Percentiles rank a stretch among this genome's conserved stretches.
phyloP scores from a whole-genome alignment of 1,284 basidiomycete species.

The Cutaneotrichosporon cutaneum region DNA sequence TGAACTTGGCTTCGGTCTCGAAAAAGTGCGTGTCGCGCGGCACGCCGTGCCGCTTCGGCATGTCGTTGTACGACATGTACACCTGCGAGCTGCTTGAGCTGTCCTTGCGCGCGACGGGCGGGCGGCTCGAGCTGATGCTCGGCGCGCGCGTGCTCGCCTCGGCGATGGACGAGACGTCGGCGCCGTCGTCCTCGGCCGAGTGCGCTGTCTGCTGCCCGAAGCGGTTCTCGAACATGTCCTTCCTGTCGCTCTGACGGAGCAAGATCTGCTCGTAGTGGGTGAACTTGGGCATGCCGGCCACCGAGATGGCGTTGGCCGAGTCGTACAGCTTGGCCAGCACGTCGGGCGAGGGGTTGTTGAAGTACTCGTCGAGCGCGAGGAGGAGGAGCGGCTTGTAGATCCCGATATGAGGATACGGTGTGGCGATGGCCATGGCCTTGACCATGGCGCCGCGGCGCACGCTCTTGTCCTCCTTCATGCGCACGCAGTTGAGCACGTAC shows the following conservation, averaged over 20 bases:
- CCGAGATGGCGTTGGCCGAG: constrained; percentile 86
- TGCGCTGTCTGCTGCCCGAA: constrained; percentile 43
- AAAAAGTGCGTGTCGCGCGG: constrained; percentile 90
- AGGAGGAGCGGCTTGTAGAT: constrained; percentile 97
- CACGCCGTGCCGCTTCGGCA: constrained; percentile 34
- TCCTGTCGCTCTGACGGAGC: constrained; percentile 83
- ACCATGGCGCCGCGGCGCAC: constrained; percentile 90
- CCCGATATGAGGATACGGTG: constrained; percentile 91
- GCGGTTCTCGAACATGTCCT: constrained; percentile 87
- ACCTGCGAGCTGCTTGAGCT: constrained; percentile 14
- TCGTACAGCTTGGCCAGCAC: constrained; percentile 86
- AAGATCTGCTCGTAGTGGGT: constrained; percentile 81
- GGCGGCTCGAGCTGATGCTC: constrained; percentile 17
- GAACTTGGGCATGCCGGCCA: constrained; percentile 73
- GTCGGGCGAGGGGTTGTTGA: constrained; percentile 79
- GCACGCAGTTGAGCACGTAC: constrained; percentile 91
- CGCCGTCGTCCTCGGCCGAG: constrained; percentile 9
- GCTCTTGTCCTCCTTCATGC: constrained; percentile 88
- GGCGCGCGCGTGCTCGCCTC: constrained; percentile 9
- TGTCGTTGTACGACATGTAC: constrained; percentile 15
- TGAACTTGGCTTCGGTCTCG: constrained; percentile 78
- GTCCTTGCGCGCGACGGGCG: constrained; percentile 19
- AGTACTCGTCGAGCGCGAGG: constrained; percentile 94
- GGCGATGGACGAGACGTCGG: not conserved
- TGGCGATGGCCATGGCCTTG: constrained; percentile 94